phyloP scores from a whole-genome alignment of 2,329 filamentous ascomycete genomes.

The Paecilomyces niveus region DNA sequence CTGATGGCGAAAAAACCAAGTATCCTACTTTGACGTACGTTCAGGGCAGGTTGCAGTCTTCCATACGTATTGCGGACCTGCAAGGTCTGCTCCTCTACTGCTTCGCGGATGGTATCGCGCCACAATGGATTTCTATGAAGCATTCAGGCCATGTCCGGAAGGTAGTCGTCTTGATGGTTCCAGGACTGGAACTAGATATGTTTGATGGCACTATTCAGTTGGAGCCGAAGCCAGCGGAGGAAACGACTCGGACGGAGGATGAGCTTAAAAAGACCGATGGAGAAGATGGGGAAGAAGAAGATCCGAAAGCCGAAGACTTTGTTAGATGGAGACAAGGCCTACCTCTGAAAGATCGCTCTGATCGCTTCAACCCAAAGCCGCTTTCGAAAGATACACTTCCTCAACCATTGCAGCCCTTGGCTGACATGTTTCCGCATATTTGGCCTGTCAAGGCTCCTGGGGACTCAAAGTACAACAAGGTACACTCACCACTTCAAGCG shows the following conservation, averaged over 20 bases:
- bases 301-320: slow-evolving; percentile 23
- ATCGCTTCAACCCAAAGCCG: slow-evolving; percentile 25
- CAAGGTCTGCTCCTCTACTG: slow-evolving; percentile 54
- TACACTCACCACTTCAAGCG: slow-evolving; percentile 80
- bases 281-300: slow-evolving; percentile 16
- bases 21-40: slow-evolving; percentile 49
- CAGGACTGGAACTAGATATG: slow-evolving; percentile 84
- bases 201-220: slow-evolving; percentile 56
- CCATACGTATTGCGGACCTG: slow-evolving; percentile 52
- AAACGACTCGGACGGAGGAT: slow-evolving; percentile 2
- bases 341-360: slow-evolving; percentile 23
- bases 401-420: slow-evolving; percentile 56
- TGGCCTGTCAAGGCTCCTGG: slow-evolving; percentile 88
- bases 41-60: slow-evolving; percentile 47
- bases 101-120: slow-evolving; percentile 53
- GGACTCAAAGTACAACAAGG: slow-evolving; percentile 69
- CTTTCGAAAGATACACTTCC: slow-evolving; percentile 31
- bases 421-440: slow-evolving; percentile 75
- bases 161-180: slow-evolving; percentile 85
- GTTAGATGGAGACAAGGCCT: slow-evolving; percentile 34
- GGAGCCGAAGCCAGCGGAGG: slow-evolving; percentile 20
- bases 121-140: slow-evolving; percentile 57
- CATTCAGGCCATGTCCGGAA: slow-evolving; percentile 55
- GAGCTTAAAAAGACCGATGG: slow-evolving; percentile 1
- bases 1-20: slow-evolving; percentile 39